Evolutionary conservation across 2,329 filamentous ascomycete genomes (phyloP), one percentile per base, ranked within the genome.

Genomic region (Xylariaceae sp.): DNA sequence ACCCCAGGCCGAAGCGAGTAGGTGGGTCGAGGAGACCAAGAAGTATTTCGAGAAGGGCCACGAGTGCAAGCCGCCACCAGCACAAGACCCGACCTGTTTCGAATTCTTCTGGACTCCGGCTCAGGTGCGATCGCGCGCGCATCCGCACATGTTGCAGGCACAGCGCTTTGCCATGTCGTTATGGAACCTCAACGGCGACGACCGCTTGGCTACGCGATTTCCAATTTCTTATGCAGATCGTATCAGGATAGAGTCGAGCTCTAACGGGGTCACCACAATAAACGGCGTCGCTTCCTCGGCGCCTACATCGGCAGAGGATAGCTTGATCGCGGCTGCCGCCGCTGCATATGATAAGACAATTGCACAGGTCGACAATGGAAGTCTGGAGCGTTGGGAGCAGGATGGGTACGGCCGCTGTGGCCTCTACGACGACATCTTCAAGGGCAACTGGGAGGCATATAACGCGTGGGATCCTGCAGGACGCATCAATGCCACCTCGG

Each of bases 61-160:
- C 49, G 63, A 69, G 47, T 70, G 72, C 56, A 75, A 71, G 61
- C 76, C 74, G 38, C 82, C 82, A 22, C 76, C 76, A 0, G 70
- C 74, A 0, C 76, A 81, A 54, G 79, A 83, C 33, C 83, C 83
- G 5, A 80, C 83, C 2, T 86, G 85, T 41, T 86, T 83, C 64
- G 83, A 87, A 64, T 77, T 86, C 57, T 87, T 86, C 67, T 87
- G 83, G 84, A 83, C 83, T 5, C 82, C 82, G 0, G 77, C 82
- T 1, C 84, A 88, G 65, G 75, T 84, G 44, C 75, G 78, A 55
- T 80, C 82, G n/a, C 77, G 84, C 20, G 78, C 80, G 0, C 80
- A 88, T 54, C 79, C 82, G 3, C 75, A 78, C 53, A 73, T 87
- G 48, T 69, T 87, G 33, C 68, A 68, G 29, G 75, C 83, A 2